Percentiles rank a stretch among this genome's conserved stretches.
phyloP scores from a whole-genome alignment of 768 basidiomycete genomes.

The Tubosaeta brunneosetosa region DNA sequence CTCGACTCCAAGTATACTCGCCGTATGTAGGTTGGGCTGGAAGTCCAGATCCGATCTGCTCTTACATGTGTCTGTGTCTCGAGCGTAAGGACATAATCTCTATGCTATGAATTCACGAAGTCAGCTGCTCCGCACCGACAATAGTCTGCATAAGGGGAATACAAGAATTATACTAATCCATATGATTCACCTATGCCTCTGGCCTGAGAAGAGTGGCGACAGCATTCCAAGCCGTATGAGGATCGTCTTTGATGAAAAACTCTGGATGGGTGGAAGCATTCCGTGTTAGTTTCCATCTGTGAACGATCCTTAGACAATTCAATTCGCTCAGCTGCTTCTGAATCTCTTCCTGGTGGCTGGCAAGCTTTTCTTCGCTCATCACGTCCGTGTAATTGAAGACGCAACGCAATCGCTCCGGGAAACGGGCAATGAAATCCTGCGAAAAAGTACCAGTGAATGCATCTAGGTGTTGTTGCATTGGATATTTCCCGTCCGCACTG shows the following conservation, averaged over 20 bases:
- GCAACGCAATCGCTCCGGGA: slow-evolving; percentile 1
- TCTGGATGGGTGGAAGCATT: not conserved
- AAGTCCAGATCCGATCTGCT: not conserved
- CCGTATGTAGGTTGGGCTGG: not conserved
- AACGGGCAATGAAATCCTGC: not conserved
- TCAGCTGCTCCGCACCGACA: too few relatives aligned
- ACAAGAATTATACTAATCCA: too few relatives aligned
- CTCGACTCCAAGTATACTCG: too few relatives aligned
- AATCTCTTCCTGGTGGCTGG: not conserved
- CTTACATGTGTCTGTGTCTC: not conserved
- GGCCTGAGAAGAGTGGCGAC: slow-evolving; percentile 7
- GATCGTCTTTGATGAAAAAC: not conserved
- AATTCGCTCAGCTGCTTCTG: not conserved
- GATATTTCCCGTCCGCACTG: fast-evolving
- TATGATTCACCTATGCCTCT: too few relatives aligned
- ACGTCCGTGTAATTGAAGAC: slow-evolving; percentile 4
- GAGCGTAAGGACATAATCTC: too few relatives aligned
- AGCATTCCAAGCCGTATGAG: slow-evolving; percentile 9
- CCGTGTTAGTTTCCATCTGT: not conserved
- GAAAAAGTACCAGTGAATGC: slow-evolving; percentile 8
- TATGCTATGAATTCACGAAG: too few relatives aligned
- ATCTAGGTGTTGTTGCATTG: slow-evolving; percentile 5
- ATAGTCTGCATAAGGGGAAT: too few relatives aligned
- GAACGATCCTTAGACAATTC: too few relatives aligned
- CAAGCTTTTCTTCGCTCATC: fast-evolving